Conservation (phyloP, 768 basidiomycete genomes). For the Suillus paluster region DNA sequence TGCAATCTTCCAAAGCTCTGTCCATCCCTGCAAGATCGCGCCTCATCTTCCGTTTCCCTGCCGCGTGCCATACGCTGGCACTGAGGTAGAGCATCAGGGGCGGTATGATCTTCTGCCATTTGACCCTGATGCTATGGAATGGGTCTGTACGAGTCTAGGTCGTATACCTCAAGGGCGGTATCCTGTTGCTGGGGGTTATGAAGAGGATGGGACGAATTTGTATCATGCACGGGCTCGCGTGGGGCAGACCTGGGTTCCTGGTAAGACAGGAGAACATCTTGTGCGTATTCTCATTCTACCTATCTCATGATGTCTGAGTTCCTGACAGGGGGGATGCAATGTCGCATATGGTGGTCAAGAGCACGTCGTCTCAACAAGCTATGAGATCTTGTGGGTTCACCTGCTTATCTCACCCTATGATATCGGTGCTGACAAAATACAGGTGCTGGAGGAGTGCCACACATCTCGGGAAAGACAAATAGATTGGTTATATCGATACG, state of each 20-base stretch:
- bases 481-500: not conserved
- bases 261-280: constrained; percentile 73
- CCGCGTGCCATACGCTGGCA: constrained; percentile 66
- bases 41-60: constrained; percentile 56
- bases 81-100: constrained; percentile 62
- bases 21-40: constrained; percentile 85
- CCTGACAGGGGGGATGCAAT: constrained; percentile 44
- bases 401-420: not conserved
- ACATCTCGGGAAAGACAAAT: not conserved
- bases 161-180: constrained; percentile 57
- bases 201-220: constrained; percentile 65
- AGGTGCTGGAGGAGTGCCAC: constrained; percentile 43
- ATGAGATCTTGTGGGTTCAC: constrained; percentile 47
- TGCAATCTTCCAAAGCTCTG: constrained; percentile 64
- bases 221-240: constrained; percentile 68
- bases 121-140: constrained; percentile 71
- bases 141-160: constrained; percentile 65
- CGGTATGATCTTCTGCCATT: constrained; percentile 80
- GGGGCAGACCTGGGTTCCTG: constrained; percentile 63
- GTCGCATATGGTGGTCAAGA: constrained; percentile 46
- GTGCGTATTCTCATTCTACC: constrained; percentile 40
- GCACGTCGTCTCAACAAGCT: constrained; percentile 40
- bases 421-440: not conserved
- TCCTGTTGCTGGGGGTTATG: constrained; percentile 77
- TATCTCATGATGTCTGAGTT: not conserved